phyloP scores from a whole-genome alignment of 2,329 filamentous ascomycete genomes.

The Fusarium tuaranense region DNA sequence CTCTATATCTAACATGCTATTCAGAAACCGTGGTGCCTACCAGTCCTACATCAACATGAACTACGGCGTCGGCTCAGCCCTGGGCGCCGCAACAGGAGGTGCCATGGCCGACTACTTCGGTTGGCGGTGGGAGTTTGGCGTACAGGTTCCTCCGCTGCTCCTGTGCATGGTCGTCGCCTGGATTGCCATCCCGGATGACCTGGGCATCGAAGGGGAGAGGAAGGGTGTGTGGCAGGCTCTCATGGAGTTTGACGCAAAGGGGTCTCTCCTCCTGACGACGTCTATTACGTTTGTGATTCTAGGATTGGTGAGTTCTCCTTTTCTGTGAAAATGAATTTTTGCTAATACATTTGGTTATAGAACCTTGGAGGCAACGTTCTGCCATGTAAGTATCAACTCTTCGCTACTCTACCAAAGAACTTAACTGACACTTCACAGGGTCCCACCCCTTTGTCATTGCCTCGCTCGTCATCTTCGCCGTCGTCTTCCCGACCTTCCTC shows the following conservation, averaged over 20 bases:
- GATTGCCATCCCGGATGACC: conserved; percentile 61
- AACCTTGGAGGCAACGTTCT: conserved; percentile 73
- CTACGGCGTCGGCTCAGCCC: conserved; percentile 68
- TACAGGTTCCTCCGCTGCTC: conserved; percentile 67
- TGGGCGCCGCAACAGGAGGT: conserved; percentile 77
- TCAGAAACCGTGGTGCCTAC: conserved; percentile 69
- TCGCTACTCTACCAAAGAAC: neutral
- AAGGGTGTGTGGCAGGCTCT: conserved; percentile 62
- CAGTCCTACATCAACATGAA: conserved; percentile 78
- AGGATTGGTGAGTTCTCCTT: conserved; percentile 60
- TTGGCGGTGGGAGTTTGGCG: conserved; percentile 79
- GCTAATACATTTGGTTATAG: conserved; percentile 45
- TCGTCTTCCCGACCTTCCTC: conserved; percentile 64
- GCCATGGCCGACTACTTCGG: conserved; percentile 76
- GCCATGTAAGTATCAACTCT: conserved; percentile 58
- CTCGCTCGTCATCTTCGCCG: conserved; percentile 60
- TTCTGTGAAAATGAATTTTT: neutral
- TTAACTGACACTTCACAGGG: conserved; percentile 53
- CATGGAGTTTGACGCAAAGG: conserved; percentile 67
- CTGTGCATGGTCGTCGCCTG: conserved; percentile 59
- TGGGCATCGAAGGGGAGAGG: conserved; percentile 61
- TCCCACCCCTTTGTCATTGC: conserved; percentile 68
- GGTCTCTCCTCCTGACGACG: conserved; percentile 64
- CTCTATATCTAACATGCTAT: neutral
- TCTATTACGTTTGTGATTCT: conserved; percentile 70